Evolutionary conservation across 2,329 filamentous ascomycete species (phyloP).

Genomic region (Fusarium newnesense): DNA sequence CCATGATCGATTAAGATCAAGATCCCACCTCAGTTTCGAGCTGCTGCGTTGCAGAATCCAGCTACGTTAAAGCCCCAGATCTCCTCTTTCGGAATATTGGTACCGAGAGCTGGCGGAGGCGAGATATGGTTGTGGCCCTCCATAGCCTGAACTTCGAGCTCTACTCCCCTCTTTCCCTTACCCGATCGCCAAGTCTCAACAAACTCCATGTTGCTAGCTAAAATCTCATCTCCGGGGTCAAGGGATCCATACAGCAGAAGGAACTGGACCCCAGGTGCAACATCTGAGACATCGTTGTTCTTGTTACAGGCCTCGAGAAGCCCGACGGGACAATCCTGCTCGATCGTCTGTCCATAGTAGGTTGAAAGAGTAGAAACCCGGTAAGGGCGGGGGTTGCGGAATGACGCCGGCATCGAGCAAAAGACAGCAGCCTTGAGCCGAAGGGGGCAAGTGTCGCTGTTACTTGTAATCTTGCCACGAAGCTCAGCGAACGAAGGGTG

Average conservation of each 20-base stretch:
- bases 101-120: neutral
- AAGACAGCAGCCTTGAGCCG: neutral
- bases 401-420: neutral
- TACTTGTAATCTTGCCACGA: neutral
- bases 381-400: neutral
- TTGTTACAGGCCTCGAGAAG: neutral
- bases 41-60: neutral
- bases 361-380: neutral
- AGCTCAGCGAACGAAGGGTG: neutral
- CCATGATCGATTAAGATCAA: rapidly evolving
- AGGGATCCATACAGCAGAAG: neutral
- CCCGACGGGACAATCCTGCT: neutral
- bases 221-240: neutral
- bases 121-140: neutral
- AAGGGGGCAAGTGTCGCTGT: neutral
- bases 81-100: neutral
- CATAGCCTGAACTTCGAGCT: neutral
- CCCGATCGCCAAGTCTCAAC: neutral
- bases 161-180: neutral
- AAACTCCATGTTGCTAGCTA: neutral
- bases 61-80: neutral
- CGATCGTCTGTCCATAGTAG: neutral
- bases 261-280: neutral
- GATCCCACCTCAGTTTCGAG: neutral
- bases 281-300: neutral